phyloP scores from a whole-genome alignment of 2,329 filamentous ascomycete species.

The Aspergillus fischeri region DNA sequence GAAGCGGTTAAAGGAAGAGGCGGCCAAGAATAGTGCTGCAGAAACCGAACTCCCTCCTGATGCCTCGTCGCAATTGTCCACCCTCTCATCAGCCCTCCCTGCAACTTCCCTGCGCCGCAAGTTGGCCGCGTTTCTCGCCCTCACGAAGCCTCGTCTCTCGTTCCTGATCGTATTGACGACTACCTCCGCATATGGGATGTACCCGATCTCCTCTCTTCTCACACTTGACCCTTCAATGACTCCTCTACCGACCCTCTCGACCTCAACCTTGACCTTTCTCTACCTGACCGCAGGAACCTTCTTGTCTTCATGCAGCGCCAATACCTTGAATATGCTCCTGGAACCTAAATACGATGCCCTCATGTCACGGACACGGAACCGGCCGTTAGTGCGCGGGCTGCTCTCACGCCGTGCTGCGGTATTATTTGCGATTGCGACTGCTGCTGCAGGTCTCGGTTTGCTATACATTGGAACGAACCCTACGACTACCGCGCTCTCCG shows the following conservation, averaged over 20 bases:
- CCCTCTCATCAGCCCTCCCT: constrained; percentile 54
- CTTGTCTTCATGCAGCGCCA: constrained; percentile 84
- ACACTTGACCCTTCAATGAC: constrained; percentile 69
- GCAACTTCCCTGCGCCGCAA: constrained; percentile 59
- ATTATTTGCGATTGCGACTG: constrained; percentile 73
- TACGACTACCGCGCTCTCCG: constrained; percentile 81
- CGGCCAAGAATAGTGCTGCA: constrained; percentile 15
- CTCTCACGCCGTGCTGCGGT: constrained; percentile 68
- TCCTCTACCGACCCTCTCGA: constrained; percentile 57
- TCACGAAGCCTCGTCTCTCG: constrained; percentile 92
- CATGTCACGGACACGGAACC: constrained; percentile 89
- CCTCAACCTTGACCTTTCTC: constrained; percentile 79
- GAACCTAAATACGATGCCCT: constrained; percentile 84
- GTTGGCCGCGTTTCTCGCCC: constrained; percentile 76
- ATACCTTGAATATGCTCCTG: constrained; percentile 95
- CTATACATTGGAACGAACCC: constrained; percentile 91
- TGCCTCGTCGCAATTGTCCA: constrained; percentile 58
- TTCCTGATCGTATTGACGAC: constrained; percentile 87
- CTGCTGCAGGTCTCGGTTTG: constrained; percentile 62
- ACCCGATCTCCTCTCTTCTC: constrained; percentile 85
- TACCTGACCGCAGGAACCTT: constrained; percentile 89
- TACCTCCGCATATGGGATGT: constrained; percentile 86
- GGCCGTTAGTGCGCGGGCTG: constrained; percentile 79
- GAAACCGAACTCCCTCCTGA: constrained; percentile 50
- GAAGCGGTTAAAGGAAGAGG: constrained; percentile 39